Evolutionary conservation across 1,139 yeast genomes (phyloP).

Genomic region (Pichia norvegensis): DNA sequence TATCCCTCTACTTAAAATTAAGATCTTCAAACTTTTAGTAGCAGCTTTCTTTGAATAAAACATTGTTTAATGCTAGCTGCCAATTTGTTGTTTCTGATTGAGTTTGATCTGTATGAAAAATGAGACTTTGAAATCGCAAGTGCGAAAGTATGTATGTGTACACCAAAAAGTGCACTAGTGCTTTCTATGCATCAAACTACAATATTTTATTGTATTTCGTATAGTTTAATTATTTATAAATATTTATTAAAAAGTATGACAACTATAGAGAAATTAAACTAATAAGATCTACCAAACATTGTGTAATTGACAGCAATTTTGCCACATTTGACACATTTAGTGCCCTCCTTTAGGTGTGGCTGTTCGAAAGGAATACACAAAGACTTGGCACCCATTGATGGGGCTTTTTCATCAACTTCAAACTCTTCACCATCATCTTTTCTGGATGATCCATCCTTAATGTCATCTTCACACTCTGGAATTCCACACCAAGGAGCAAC

Average conservation of each 20-base stretch:
- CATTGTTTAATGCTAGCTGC: no score
- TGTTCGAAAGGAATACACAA: constrained; percentile 94
- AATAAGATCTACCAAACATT: constrained; percentile 95
- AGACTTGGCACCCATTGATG: constrained; percentile 99
- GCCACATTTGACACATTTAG: constrained; percentile 83
- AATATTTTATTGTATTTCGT: no score
- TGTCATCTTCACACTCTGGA: constrained; percentile 91
- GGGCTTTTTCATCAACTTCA: constrained; percentile 91
- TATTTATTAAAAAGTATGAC: no score
- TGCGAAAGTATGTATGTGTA: no score
- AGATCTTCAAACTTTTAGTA: not conserved
- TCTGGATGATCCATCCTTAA: constrained; percentile 84
- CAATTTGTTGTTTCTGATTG: not conserved
- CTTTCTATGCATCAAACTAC: no score
- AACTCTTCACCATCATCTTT: constrained; percentile 74
- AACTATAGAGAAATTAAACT: constrained; percentile 12
- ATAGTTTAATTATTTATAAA: no score
- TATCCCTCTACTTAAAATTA: not conserved
- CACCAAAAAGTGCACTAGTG: no score
- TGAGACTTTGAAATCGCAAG: no score
- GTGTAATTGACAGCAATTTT: constrained; percentile 69
- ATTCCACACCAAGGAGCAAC: constrained; percentile 97
- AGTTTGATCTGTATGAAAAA: not conserved
- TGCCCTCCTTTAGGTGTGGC: constrained; percentile 69
- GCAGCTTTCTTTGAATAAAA: not conserved